Evolutionary conservation across 2,329 filamentous ascomycete species (phyloP), one percentile per base, ranked within the genome.

Genomic region (Xylariaceae sp.): DNA sequence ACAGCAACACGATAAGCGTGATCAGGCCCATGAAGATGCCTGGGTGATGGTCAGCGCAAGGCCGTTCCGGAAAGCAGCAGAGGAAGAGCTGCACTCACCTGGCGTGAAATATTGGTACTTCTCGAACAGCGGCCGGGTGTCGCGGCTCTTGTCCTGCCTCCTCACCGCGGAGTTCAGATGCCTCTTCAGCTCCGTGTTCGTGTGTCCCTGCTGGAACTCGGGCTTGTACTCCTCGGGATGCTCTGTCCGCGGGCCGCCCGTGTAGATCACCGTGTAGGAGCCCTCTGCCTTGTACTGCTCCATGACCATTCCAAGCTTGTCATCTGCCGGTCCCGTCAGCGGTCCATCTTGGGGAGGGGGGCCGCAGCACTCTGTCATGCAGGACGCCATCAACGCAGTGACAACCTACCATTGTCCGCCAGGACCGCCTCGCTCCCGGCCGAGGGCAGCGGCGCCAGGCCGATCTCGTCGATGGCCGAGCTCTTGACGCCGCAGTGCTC

Each of bases 81-180:
- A 5, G 16, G 14, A 15, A 31, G 5, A 11, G 8, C 24, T 12
- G 29, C 14, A 65, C 72, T 49, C 63, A 90, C 86, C 86, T 51
- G 88, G 86, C 9, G 82, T 90, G 47, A 98, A 83, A 65, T 89
- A 96, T 57, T 94, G 83, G 59, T 98, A 98, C 59, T 84, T 88
- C 61, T 93, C 83, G 51, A 98, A 96, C 27, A 94, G 61, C 4
- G 76, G 68, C 19, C 69, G 57, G 22, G 59, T 67, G 37, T 69
- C 56, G 5, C 56, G 63, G 33, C 43, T 51, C 38, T 72, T 67
- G 12, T 55, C 52, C 13, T 60, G 59, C 35, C 58, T 62, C 44
- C 42, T 41, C n/a, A 40, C 47, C 13, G 50, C 37, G 15, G 46
- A 45, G 14, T 59, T 50, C 6, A 62, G 40, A 34, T 64, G 60